phyloP scores from a whole-genome alignment of 176 grass and related monocot genomes.

The Avena insularis region DNA sequence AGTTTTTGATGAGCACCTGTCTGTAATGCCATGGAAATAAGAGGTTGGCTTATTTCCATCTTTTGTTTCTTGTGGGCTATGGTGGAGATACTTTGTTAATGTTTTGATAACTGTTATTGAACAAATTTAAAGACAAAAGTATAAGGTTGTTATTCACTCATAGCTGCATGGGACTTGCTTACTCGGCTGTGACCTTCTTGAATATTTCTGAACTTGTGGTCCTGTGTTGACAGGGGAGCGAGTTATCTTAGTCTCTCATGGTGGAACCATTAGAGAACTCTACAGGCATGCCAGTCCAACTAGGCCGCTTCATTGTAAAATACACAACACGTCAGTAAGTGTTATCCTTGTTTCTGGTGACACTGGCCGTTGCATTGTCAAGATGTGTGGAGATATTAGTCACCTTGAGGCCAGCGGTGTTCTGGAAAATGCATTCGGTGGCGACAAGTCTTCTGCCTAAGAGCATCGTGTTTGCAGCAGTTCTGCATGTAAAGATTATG shows the following conservation, averaged over 20 bases:
- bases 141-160: neutral
- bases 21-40: neutral
- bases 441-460: constrained; percentile 66
- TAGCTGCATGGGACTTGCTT: neutral
- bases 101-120: neutral
- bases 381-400: constrained; percentile 54
- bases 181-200: neutral
- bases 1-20: neutral
- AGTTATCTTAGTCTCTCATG: constrained; percentile 78
- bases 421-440: constrained; percentile 74
- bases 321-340: constrained; percentile 77
- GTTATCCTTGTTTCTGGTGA: constrained; percentile 66
- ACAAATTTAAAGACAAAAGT: neutral
- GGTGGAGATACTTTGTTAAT: neutral
- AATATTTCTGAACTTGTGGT: constrained; percentile 9
- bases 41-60: constrained; percentile 1
- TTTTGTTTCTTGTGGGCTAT: neutral
- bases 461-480: constrained; percentile 4
- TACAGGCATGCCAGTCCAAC: constrained; percentile 53
- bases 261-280: constrained; percentile 77
- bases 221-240: constrained; percentile 63
- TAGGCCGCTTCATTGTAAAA: constrained; percentile 48
- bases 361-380: constrained; percentile 68
- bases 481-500: neutral
- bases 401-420: constrained; percentile 64